phyloP scores from a whole-genome alignment of 2,329 filamentous ascomycete genomes.

The Fusarium sp. region DNA sequence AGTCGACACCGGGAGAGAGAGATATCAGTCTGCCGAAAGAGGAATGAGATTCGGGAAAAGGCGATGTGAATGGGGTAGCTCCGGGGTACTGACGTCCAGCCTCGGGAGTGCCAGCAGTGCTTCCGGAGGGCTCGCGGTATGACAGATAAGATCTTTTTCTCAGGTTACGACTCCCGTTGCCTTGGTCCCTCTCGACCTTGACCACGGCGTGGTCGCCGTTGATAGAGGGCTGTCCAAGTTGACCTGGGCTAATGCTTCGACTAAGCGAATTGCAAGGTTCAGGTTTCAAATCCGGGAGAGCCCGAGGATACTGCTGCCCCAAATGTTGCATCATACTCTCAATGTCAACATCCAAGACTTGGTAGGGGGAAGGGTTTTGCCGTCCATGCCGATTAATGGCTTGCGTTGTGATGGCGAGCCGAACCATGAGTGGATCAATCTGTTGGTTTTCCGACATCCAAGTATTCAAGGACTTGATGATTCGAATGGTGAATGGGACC shows the following conservation, averaged over 20 bases:
- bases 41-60: background rate
- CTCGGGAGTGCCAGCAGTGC: slow-evolving; percentile 1
- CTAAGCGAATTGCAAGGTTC: background rate
- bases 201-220: background rate
- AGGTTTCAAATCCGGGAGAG: background rate
- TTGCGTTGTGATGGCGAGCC: slow-evolving; percentile 3
- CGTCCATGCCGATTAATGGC: slow-evolving; percentile 11
- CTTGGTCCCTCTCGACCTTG: background rate
- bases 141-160: slow-evolving; percentile 3
- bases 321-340: slow-evolving; percentile 3
- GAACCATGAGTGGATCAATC: background rate
- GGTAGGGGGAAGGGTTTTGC: background rate
- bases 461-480: slow-evolving; percentile 7
- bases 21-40: background rate
- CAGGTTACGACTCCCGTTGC: background rate
- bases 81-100: background rate
- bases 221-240: background rate
- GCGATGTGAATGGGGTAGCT: slow-evolving; percentile 1
- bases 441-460: slow-evolving; percentile 8
- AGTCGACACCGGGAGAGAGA: background rate
- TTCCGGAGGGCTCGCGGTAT: background rate
- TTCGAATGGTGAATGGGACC: slow-evolving; percentile 1
- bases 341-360: background rate
- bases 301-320: background rate
- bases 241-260: background rate